Base-by-base conservation (phyloP, 208 protist genomes). In the Crithidia expoeki region DNA sequence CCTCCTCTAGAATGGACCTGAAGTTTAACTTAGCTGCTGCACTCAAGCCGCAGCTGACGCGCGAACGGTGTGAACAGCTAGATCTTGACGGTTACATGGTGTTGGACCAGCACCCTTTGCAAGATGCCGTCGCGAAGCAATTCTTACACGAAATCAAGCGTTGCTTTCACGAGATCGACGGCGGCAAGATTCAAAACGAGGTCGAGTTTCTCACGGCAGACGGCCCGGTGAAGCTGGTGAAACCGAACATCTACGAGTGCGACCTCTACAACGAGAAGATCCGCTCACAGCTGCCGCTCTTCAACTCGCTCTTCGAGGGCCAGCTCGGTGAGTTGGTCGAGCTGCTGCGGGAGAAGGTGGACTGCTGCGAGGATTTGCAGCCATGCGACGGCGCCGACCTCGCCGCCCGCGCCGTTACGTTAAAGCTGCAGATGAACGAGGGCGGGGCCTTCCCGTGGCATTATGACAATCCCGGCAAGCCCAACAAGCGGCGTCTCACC, bases 401-500 rank as follows among this genome's bases (percentile, higher is more conserved):
- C 23, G 70, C 74, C 32, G 28, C 65, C 12, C 40, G 42, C 47
- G 50, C 66, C 32, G 44, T 83, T 9, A 88, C 79, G 63, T 62
- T 88, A 49, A 88, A 88, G 59, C 69, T 85, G 60, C 79, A 88
- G 73, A 72, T 85, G 73, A 88, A 88, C 57, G 71, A 73, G 21
- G 83, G 83, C 56, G 83, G 83, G 0, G 74, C 68, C 17, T 88
- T 85, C 40, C 83, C 79, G 49, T 88, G 83, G 83, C 83, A 88
- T 72, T 88, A 81, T 62, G 79, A 85, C 72, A 88, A 88, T 68
- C 83, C 83, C 12, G 61, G 68, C 36, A 57, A 56, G 32, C 76
- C 83, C 28, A 88, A 88, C 65, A 79, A 75, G 69, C 70, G 83
- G 7, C 74, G 73, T n/a, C 71, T 88, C 27, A 88, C 79, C 40